These are phyloP conservation scores for Ceratobasidium sp. DNA, from an alignment of 1,284 basidiomycete genomes.

Conservation along the genomic window DNA sequence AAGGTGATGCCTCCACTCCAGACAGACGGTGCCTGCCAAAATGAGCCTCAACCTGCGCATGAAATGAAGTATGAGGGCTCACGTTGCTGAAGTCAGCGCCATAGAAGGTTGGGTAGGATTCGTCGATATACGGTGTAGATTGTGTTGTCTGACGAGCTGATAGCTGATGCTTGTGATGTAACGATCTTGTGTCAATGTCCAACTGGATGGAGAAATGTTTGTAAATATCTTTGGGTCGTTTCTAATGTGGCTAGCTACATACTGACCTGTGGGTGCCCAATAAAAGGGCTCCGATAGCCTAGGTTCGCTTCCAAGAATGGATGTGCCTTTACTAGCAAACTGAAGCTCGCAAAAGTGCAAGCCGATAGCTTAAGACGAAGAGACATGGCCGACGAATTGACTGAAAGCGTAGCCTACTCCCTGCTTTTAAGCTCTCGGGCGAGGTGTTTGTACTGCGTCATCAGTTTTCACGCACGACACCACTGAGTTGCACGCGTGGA, in stretches of 20 bases:
- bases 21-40: conserved; percentile 63
- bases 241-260: neutral
- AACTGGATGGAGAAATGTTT: neutral
- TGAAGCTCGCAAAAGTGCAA: neutral
- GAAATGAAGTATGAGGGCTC: conserved; percentile 44
- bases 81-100: conserved; percentile 68
- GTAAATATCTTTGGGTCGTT: neutral
- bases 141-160: conserved; percentile 59
- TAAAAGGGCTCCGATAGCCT: conserved; percentile 28
- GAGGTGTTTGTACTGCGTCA: neutral
- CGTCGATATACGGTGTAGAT: conserved; percentile 62
- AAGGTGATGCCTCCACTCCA: conserved; percentile 70
- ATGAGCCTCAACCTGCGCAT: neutral
- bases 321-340: conserved; percentile 7
- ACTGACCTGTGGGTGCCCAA: conserved; percentile 31
- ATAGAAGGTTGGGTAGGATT: conserved; percentile 69
- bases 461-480: neutral
- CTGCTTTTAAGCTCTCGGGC: conserved; percentile 4
- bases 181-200: conserved; percentile 15
- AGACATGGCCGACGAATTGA: conserved; percentile 1
- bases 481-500: neutral
- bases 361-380: neutral
- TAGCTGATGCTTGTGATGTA: conserved; percentile 29
- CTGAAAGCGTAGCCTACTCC: neutral
- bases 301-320: conserved; percentile 36